Percentiles rank a stretch among this genome's conserved stretches.
Conservation (phyloP, 75 land plant species). For the Pinus albicaulis region DNA sequence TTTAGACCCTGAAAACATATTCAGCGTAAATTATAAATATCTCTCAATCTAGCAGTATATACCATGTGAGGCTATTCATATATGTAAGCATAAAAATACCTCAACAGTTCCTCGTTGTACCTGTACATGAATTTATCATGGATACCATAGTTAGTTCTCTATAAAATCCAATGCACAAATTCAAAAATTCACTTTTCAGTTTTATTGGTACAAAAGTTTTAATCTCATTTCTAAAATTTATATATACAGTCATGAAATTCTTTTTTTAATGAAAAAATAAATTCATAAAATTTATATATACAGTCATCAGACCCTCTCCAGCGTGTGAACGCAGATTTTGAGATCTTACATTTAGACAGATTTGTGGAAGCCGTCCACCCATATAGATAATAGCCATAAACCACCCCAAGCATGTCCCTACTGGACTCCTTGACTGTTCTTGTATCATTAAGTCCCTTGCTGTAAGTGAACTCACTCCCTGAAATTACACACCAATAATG, state of each 20-base stretch:
- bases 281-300: neutral
- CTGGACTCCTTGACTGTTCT: conserved; percentile 10
- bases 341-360: conserved; percentile 58
- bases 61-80: too few species aligned
- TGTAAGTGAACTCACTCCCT: conserved; percentile 8
- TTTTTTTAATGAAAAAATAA: too few species aligned
- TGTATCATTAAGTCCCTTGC: neutral
- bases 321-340: neutral
- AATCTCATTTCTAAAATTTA: neutral
- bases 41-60: too few species aligned
- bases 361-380: conserved; percentile 86
- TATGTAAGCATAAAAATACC: conserved; percentile 27
- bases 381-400: conserved; percentile 80
- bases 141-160: neutral
- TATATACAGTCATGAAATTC: neutral
- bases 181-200: neutral
- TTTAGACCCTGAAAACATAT: conserved; percentile 62
- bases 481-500: neutral
- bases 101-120: conserved; percentile 64
- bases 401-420: conserved; percentile 61
- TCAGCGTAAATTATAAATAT: too few species aligned
- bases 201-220: neutral
- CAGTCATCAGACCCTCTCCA: neutral
- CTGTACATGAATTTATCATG: conserved; percentile 21
- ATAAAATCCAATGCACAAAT: neutral